Base-by-base conservation (phyloP, 192 early-diverging fungal genomes). In the Entomortierella parvispora region DNA sequence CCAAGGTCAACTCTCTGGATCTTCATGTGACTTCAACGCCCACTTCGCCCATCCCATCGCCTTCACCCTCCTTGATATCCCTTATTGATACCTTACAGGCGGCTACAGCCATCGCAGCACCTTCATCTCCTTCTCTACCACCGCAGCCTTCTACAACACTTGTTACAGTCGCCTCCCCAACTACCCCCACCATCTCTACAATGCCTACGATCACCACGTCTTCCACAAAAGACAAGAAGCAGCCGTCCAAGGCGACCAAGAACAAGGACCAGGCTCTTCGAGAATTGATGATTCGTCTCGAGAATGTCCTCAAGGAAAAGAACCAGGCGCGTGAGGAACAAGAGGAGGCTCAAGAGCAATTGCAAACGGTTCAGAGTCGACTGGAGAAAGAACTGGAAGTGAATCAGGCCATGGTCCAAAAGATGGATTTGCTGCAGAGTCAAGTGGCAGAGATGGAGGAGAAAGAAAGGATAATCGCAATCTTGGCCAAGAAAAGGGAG, bases 311-410 rank as follows among this genome's bases (percentile, higher is more conserved):
- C 18, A 46, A 50, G 34, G 69, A 71, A n/a, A 71, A 71, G 53
- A 71, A 71, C 42, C 57, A 71, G 46, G 69, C 69, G 0, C 52
- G 37, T 15, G 69, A 71, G 26, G 69, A 71, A 11, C 69, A 63
- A 29, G 69, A 71, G 25, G 69, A 71, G 10, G 43, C 60, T 43
- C 20, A 62, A 3, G 69, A 71, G 31, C 22, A 63, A 32, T 14
- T 37, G 23, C 25, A 54, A 7, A 34, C 33, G 10, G 40, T 61
- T 4, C 47, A 49, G 22, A 47, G 2, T 11, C 9, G 29, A 42
- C 42, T 76, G 9, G 52, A 50, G n/a, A 55, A 67, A 12, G 64
- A 76, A 18, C 23, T 20, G 17, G 18, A 60, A 17, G 42, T 33
- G 42, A 67, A 65, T 18, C 43, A 61, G 64, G 58, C 52, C 2